Evolutionary conservation across 495 filamentous ascomycete species (phyloP), one percentile per base, ranked within the genome.

Genomic region (Neurospora sp.): DNA sequence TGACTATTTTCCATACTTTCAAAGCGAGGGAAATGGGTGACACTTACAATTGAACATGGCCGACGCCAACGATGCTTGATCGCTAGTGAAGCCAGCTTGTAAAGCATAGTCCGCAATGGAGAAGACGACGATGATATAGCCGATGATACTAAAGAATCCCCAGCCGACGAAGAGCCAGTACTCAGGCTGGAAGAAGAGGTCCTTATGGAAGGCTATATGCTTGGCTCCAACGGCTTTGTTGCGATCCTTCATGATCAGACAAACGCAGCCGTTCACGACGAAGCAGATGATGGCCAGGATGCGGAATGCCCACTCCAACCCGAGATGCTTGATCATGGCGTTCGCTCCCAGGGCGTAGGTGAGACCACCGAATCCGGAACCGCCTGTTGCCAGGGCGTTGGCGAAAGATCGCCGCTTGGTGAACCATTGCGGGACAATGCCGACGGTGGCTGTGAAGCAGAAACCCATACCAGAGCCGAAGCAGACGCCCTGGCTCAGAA

Each of bases 401-500:
- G 93, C 92, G 37, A 96, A 85, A 68, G 88, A 89, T 16, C 92
- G 86, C 6, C 86, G 85, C 39, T 87, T 88, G 35, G 81, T 82
- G 81, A 97, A 96, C 93, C 93, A 96, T 76, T 96, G 92, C 3
- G 92, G 88, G 1, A 91, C 85, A 16, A 94, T 88, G 18, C 89
- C 88, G 3, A 91, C 89, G 37, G 87, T 90, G 27, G 88, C 86
- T 9, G 91, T 91, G 80, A 93, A 97, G 22, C 90, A 85, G 71
- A 96, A 91, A 2, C 93, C 92, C 81, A 94, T 87, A 0, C 91
- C 93, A 53, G 89, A 78, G 38, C 93, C 93, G 73, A 96, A 92
- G 70, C 89, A 87, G 9, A 94, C 80, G 11, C 93, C 93, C 78
- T 96, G 93, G 70, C 87, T 88, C 4, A 96, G 86, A 71, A 93